Conservation (phyloP, 257 asterid species). For the Anisodus acutangulus region DNA sequence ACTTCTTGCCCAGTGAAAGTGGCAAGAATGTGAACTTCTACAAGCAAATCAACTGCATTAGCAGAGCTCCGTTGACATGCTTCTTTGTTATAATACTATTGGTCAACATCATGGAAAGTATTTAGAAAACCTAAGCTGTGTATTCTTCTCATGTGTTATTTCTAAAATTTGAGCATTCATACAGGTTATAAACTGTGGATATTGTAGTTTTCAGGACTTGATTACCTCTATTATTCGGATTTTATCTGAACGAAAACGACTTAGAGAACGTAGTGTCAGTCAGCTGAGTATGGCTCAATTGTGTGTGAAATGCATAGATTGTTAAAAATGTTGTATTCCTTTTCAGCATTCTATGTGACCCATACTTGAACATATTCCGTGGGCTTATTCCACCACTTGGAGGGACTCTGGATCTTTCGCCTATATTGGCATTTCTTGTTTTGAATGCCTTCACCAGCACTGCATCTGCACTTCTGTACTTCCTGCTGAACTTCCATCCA, state of each 20-base stretch:
- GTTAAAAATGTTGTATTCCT: constrained; percentile 34
- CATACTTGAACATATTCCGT: constrained; percentile 93
- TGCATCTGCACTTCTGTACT: constrained; percentile 87
- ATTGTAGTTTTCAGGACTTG: not conserved
- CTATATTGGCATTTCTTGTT: constrained; percentile 80
- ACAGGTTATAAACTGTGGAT: not conserved
- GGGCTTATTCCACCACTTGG: constrained; percentile 97
- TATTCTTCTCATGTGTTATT: not conserved
- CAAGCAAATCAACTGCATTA: constrained; percentile 16
- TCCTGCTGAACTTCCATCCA: constrained; percentile 86
- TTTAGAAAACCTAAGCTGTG: not conserved
- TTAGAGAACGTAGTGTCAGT: not conserved
- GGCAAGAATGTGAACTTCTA: not conserved
- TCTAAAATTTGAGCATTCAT: not conserved
- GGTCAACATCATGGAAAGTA: not conserved
- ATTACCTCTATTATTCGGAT: not conserved
- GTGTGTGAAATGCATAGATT: not conserved
- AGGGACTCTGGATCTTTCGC: constrained; percentile 88
- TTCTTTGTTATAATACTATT: not conserved
- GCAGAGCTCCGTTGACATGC: not conserved
- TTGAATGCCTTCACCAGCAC: constrained; percentile 75
- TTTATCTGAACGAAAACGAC: not conserved
- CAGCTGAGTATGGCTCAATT: not conserved
- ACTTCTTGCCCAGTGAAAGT: not conserved
- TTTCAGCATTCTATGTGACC: constrained; percentile 91